These are phyloP conservation scores for Metarhizium sp. DNA, from an alignment of 2,329 filamentous ascomycete genomes.

Conservation along the genomic window DNA sequence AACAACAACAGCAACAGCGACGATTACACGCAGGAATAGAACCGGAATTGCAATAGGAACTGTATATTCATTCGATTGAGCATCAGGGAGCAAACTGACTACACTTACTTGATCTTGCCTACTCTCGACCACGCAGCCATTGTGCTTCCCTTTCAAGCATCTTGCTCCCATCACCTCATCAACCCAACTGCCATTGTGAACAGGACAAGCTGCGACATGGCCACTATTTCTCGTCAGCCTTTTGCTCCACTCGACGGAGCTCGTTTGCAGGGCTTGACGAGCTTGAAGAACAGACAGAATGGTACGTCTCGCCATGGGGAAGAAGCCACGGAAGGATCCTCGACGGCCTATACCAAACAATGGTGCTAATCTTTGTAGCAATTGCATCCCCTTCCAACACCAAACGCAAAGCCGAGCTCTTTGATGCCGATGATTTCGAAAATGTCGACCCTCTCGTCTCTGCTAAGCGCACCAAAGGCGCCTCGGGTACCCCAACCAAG, in stretches of 20 bases:
- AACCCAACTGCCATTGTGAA: neutral
- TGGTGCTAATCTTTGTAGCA: slow-evolving; percentile 21
- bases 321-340: too few relatives aligned
- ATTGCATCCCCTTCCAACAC: slow-evolving; percentile 27
- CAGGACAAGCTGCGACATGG: slow-evolving; percentile 24
- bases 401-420: slow-evolving; percentile 51
- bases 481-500: slow-evolving; percentile 31
- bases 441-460: slow-evolving; percentile 51
- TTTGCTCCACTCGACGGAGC: slow-evolving; percentile 64
- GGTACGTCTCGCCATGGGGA: slow-evolving; percentile 35
- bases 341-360: neutral
- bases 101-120: neutral
- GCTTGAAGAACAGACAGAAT: slow-evolving; percentile 70
- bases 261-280: slow-evolving; percentile 62
- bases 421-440: slow-evolving; percentile 45
- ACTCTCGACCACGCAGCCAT: neutral
- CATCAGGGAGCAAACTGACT: neutral
- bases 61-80: neutral
- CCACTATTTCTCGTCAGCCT: slow-evolving; percentile 55
- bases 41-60: neutral
- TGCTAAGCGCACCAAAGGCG: slow-evolving; percentile 50
- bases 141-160: neutral
- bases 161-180: neutral
- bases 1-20: neutral
- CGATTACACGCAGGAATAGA: neutral